phyloP scores from a whole-genome alignment of 441 rosid species.

The Arabidopsis lyrata region DNA sequence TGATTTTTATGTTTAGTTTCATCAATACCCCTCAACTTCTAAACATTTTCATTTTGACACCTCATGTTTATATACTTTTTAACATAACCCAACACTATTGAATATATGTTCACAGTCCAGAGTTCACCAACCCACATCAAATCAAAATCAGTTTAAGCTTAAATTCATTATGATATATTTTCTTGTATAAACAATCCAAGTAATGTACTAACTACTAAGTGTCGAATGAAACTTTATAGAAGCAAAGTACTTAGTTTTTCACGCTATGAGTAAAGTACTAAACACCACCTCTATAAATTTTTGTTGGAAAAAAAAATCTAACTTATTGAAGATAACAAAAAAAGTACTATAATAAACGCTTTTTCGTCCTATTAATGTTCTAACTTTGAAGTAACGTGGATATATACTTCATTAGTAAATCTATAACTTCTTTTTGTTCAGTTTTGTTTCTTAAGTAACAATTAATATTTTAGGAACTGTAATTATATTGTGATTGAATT shows the following conservation, averaged over 20 bases:
- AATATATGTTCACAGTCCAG: background rate
- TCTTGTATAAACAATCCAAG: background rate
- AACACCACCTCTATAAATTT: background rate
- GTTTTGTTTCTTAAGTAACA: background rate
- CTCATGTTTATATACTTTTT: slow-evolving; percentile 20
- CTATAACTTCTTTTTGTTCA: background rate
- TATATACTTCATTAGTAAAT: background rate
- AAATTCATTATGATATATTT: background rate
- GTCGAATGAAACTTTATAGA: slow-evolving; percentile 6
- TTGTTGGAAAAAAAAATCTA: background rate
- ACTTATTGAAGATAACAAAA: slow-evolving; percentile 20
- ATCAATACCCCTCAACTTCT: slow-evolving; percentile 17
- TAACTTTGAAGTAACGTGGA: slow-evolving; percentile 14
- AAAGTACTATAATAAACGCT: background rate
- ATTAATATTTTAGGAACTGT: background rate
- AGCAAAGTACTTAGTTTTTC: slow-evolving; percentile 24
- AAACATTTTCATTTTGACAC: background rate
- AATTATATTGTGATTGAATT: background rate
- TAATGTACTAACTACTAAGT: background rate
- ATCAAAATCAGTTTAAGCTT: background rate
- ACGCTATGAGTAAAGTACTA: slow-evolving; percentile 15
- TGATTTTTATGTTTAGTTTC: slow-evolving; percentile 38
- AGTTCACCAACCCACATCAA: slow-evolving; percentile 10
- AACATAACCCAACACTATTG: slow-evolving; percentile 13
- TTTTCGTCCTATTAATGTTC: slow-evolving; percentile 2